phyloP scores from a whole-genome alignment of 768 basidiomycete species.

The Amanita pallidorosea region DNA sequence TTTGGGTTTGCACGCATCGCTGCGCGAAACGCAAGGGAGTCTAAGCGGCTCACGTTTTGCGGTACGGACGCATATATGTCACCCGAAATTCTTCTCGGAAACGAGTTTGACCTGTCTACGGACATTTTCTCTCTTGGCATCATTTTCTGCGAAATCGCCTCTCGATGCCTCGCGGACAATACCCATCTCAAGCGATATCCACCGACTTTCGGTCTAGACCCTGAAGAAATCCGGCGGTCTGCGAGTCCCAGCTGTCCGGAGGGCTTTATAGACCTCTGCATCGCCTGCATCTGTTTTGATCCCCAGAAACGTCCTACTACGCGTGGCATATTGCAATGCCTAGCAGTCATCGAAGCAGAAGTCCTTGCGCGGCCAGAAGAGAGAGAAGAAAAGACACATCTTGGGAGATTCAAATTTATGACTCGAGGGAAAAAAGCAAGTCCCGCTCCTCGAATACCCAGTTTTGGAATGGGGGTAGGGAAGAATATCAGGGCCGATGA shows the following conservation, averaged over 20 bases:
- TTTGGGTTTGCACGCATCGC: slow-evolving; percentile 97
- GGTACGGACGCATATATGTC: slow-evolving; percentile 97
- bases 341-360: slow-evolving; percentile 76
- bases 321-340: slow-evolving; percentile 64
- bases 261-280: slow-evolving; percentile 62
- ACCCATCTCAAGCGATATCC: slow-evolving; percentile 64
- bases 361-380: slow-evolving; percentile 59
- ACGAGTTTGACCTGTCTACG: slow-evolving; percentile 88
- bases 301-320: slow-evolving; percentile 68
- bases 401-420: slow-evolving; percentile 82
- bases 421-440: slow-evolving; percentile 51
- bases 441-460: slow-evolving; percentile 68
- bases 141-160: slow-evolving; percentile 86
- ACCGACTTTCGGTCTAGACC: slow-evolving; percentile 72
- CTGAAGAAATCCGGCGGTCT: slow-evolving; percentile 54
- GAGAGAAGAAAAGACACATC: slow-evolving; percentile 52
- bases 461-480: slow-evolving; percentile 68
- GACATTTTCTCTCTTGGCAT: slow-evolving; percentile 93
- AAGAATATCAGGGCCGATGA: slow-evolving; percentile 36
- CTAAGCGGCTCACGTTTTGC: slow-evolving; percentile 74
- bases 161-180: slow-evolving; percentile 80
- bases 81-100: slow-evolving; percentile 86
- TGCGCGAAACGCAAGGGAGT: slow-evolving; percentile 84
- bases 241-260: slow-evolving; percentile 72
- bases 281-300: slow-evolving; percentile 67